Percentiles rank a stretch among this genome's conserved stretches.
Evolutionary conservation across 768 basidiomycete genomes (phyloP).

Genomic region (Boletus vermiculosoides): DNA sequence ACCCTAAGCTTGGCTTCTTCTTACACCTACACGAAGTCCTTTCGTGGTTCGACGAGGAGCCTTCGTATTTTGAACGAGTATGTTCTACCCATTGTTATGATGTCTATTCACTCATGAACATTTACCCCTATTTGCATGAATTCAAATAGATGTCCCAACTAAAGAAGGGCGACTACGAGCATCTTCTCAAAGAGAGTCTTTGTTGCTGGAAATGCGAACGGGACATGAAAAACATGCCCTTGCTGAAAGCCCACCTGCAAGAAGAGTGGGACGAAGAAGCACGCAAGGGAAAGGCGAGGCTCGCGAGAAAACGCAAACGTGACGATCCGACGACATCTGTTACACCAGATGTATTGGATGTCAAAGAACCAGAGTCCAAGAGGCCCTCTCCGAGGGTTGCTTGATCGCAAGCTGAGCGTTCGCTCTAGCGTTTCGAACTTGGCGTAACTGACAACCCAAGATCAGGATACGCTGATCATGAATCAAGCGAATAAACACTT

Average conservation of each 20-base stretch:
- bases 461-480: background rate
- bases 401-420: constrained; percentile 1
- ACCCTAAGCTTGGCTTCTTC: constrained; percentile 83
- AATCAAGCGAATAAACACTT: background rate
- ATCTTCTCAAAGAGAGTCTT: constrained; percentile 64
- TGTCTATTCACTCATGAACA: background rate
- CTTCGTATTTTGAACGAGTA: constrained; percentile 53
- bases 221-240: constrained; percentile 67
- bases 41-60: constrained; percentile 72
- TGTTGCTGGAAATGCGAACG: constrained; percentile 69
- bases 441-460: background rate
- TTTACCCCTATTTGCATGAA: background rate
- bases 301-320: constrained; percentile 43
- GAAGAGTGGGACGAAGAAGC: constrained; percentile 63
- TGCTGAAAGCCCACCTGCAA: constrained; percentile 71
- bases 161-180: constrained; percentile 54
- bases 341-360: background rate
- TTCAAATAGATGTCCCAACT: constrained; percentile 50
- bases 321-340: background rate
- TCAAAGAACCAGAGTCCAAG: constrained; percentile 15
- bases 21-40: constrained; percentile 74
- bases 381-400: constrained; percentile 2
- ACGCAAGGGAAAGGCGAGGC: constrained; percentile 40
- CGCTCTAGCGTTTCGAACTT: background rate
- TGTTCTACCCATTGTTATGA: constrained; percentile 19